Percentiles rank a stretch among this genome's conserved stretches.
These are phyloP conservation scores for Leccinum aurantiacum DNA, from an alignment of 768 basidiomycete species.

Conservation along the genomic window DNA sequence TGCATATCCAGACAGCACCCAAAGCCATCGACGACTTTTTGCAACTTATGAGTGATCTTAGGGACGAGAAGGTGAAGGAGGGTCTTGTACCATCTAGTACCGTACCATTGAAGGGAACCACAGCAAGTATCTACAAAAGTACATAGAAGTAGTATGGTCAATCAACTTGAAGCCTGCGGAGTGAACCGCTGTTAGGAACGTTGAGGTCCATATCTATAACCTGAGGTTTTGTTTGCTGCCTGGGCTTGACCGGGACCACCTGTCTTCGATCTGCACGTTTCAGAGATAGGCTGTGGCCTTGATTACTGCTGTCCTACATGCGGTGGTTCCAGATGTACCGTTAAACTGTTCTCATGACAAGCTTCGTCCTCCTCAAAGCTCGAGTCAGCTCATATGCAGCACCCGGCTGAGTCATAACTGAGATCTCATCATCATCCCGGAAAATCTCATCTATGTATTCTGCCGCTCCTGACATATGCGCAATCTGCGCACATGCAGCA, in stretches of 20 bases:
- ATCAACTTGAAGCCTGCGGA: too few species aligned
- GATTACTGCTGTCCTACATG: too few species aligned
- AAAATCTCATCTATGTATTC: background rate
- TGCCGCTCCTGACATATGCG: too few species aligned
- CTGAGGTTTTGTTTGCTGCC: too few species aligned
- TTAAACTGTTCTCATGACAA: too few species aligned
- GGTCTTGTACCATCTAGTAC: conserved; percentile 36
- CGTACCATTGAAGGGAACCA: background rate
- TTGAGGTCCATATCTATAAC: too few species aligned
- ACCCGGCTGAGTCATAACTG: background rate
- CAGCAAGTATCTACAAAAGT: conserved; percentile 12
- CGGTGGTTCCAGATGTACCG: too few species aligned
- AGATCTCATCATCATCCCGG: background rate
- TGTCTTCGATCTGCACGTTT: too few species aligned
- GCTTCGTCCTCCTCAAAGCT: background rate
- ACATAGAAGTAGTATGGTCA: background rate
- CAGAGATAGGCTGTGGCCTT: too few species aligned
- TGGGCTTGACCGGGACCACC: too few species aligned
- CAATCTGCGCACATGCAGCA: too few species aligned
- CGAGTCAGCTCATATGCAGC: background rate
- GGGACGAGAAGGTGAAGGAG: conserved; percentile 62
- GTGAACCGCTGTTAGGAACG: too few species aligned
- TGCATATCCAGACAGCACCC: conserved; percentile 84
- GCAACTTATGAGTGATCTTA: conserved; percentile 55
- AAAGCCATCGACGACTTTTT: conserved; percentile 83